Conservation (phyloP, 2,329 filamentous ascomycete genomes). For the Daldinia sp. region DNA sequence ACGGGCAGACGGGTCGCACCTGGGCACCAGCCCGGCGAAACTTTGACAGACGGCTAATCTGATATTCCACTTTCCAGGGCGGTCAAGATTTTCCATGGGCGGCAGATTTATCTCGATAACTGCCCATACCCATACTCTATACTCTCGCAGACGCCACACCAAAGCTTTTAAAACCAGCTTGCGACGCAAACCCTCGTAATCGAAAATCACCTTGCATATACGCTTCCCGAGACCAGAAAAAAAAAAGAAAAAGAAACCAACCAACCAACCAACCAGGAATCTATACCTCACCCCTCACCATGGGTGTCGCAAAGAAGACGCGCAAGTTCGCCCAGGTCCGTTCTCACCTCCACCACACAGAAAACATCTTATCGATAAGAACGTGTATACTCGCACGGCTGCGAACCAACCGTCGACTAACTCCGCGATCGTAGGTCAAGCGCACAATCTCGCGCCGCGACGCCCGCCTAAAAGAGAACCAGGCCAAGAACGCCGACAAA, state of each 20-base stretch:
- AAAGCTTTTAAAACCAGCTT: too few species aligned
- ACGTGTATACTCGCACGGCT: conserved; percentile 19
- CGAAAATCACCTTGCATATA: too few species aligned
- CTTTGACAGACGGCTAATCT: conserved; percentile 29
- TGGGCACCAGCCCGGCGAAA: not conserved
- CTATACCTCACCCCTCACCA: too few species aligned
- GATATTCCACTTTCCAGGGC: conserved; percentile 38
- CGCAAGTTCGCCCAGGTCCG: conserved; percentile 83
- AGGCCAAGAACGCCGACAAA: conserved; percentile 66
- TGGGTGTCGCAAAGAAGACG: conserved; percentile 90
- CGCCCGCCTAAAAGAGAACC: conserved; percentile 82
- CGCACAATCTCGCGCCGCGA: conserved; percentile 80
- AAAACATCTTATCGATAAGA: conserved; percentile 44
- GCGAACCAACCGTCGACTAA: not conserved
- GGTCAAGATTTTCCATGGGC: conserved; percentile 39
- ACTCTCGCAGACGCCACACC: too few species aligned
- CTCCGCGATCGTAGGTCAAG: conserved; percentile 38
- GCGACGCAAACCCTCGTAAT: too few species aligned
- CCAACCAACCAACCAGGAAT: not conserved
- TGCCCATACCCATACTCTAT: too few species aligned
- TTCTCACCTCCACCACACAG: conserved; percentile 8
- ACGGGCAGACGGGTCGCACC: not conserved
- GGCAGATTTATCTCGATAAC: conserved; percentile 25
- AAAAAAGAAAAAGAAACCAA: too few species aligned
- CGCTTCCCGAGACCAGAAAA: not conserved